Conservation (phyloP, 2,329 filamentous ascomycete genomes). For the Graphiopsis chlorocephala region DNA sequence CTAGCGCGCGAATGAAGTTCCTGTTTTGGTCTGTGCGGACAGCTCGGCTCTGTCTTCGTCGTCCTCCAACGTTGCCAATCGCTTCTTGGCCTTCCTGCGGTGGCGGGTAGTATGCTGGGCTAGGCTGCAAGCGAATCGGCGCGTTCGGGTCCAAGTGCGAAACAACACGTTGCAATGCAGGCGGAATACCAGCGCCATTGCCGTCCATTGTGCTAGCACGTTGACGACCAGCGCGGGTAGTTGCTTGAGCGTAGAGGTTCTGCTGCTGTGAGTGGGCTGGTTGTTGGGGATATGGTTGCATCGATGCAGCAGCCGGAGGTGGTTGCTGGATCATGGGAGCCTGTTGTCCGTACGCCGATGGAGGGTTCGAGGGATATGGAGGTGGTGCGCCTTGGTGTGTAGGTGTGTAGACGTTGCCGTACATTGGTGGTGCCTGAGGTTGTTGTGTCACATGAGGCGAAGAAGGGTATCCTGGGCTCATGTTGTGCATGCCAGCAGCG, state of each 20-base stretch:
- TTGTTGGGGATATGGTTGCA: conserved; percentile 33
- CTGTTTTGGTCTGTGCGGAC: conserved; percentile 54
- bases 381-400: conserved; percentile 70
- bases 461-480: conserved; percentile 43
- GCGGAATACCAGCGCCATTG: conserved; percentile 79
- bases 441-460: conserved; percentile 25
- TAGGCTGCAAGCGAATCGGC: conserved; percentile 90
- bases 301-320: conserved; percentile 37
- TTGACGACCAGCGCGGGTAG: conserved; percentile 74
- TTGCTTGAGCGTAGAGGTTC: conserved; percentile 70
- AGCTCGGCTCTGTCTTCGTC: conserved; percentile 64
- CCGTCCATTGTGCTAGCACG: conserved; percentile 96
- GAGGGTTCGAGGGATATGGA: conserved; percentile 71
- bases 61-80: conserved; percentile 64
- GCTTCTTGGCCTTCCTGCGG: conserved; percentile 78
- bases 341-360: conserved; percentile 63
- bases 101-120: conserved; percentile 94
- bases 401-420: conserved; percentile 67
- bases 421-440: conserved; percentile 57
- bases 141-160: conserved; percentile 93
- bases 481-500: conserved; percentile 29
- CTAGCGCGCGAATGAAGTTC: conserved; percentile 91
- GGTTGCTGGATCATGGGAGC: conserved; percentile 65
- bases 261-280: conserved; percentile 58
- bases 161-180: conserved; percentile 88